A percentile compares a stretch with the other conserved stretches of the same genome.
Evolutionary conservation across 2,329 filamentous ascomycete genomes (phyloP).

Genomic region (Arachnomyces sp.): DNA sequence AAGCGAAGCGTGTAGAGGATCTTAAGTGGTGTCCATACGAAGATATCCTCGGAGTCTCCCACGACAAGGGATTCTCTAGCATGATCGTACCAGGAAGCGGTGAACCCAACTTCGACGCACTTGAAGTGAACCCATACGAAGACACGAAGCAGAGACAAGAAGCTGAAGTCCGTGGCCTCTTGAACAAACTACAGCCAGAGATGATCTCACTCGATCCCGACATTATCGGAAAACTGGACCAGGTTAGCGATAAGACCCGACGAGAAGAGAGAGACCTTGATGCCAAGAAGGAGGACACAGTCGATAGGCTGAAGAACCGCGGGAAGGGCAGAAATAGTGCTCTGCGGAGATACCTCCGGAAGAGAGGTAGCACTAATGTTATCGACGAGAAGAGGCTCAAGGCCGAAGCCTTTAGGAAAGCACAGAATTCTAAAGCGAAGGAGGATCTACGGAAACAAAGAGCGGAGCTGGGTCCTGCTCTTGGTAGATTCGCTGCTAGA

Average conservation of each 20-base stretch:
- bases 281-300: conserved; percentile 52
- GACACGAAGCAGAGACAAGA: conserved; percentile 88
- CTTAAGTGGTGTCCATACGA: conserved; percentile 92
- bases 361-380: conserved; percentile 87
- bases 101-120: conserved; percentile 89
- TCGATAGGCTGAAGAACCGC: conserved; percentile 61
- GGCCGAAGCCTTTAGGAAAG: conserved; percentile 72
- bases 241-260: conserved; percentile 69
- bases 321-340: conserved; percentile 85
- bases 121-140: conserved; percentile 94
- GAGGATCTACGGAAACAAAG: conserved; percentile 59
- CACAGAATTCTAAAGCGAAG: conserved; percentile 60
- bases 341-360: conserved; percentile 78
- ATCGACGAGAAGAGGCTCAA: conserved; percentile 90
- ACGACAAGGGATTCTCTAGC: conserved; percentile 79
- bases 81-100: conserved; percentile 91
- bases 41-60: conserved; percentile 79
- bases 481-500: conserved; percentile 77
- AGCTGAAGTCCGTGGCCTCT: conserved; percentile 75
- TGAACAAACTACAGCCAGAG: conserved; percentile 92
- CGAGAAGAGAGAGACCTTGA: conserved; percentile 75
- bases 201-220: conserved; percentile 95
- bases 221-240: conserved; percentile 81
- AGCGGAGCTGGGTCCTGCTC: conserved; percentile 73
- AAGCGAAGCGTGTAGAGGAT: conserved; percentile 71